A percentile compares a stretch with the other conserved stretches of the same genome.
Conservation (phyloP, 169 alveolate species). For the Plasmodium berghei region DNA sequence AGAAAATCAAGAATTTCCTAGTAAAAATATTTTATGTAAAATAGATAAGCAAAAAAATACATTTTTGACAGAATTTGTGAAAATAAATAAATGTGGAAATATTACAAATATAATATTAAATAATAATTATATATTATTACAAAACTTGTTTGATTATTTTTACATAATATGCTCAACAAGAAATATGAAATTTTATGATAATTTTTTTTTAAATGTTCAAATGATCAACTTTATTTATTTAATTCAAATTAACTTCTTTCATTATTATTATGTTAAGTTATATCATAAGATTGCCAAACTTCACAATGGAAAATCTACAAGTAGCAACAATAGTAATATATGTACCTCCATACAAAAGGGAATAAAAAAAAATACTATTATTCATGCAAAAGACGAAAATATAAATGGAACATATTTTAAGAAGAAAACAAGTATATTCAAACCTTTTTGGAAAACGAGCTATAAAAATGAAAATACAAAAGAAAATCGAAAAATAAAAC, state of each 20-base stretch:
- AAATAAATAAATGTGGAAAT: conserved; percentile 19
- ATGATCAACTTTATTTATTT: conserved; percentile 55
- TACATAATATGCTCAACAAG: conserved; percentile 30
- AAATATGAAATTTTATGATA: conserved; percentile 41
- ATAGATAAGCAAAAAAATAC: conserved; percentile 23
- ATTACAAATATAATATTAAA: conserved; percentile 22
- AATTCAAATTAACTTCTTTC: conserved; percentile 49
- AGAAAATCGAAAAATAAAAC: too few relatives aligned
- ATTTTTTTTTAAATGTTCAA: conserved; percentile 56
- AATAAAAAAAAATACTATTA: neutral
- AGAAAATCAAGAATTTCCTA: conserved; percentile 34
- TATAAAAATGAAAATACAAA: too few relatives aligned
- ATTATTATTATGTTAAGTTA: conserved; percentile 40
- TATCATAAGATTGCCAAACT: neutral
- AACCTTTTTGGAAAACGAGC: too few relatives aligned
- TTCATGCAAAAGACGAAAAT: conserved; percentile 7
- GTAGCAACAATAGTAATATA: neutral
- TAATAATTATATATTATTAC: conserved; percentile 36
- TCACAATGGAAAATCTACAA: neutral
- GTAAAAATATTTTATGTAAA: conserved; percentile 7
- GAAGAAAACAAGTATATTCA: neutral
- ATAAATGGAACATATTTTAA: neutral
- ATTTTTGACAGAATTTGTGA: conserved; percentile 19
- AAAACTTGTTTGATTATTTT: conserved; percentile 72
- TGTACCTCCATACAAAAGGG: conserved; percentile 1